phyloP scores from a whole-genome alignment of 805 yeast species.

The Monosporozyma unispora region DNA sequence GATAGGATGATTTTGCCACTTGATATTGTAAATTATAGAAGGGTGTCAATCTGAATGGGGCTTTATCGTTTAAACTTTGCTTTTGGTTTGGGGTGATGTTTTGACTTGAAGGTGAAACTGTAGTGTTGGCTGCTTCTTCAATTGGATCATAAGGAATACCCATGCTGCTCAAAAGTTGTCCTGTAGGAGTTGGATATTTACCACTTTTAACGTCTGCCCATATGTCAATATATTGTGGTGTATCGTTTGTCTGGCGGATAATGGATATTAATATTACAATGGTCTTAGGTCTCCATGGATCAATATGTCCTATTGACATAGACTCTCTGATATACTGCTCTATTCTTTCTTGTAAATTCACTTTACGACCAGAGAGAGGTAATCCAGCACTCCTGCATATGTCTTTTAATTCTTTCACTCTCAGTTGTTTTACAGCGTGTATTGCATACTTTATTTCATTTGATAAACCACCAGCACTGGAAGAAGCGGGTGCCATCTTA shows the following conservation, averaged over 20 bases:
- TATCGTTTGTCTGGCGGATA: conserved; percentile 23
- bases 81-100: background rate
- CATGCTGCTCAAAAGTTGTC: background rate
- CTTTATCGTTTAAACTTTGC: background rate
- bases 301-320: conserved; percentile 31
- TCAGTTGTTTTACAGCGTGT: conserved; percentile 30
- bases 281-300: conserved; percentile 38
- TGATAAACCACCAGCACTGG: conserved; percentile 20
- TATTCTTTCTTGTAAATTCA: conserved; percentile 49
- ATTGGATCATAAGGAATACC: no score
- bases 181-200: background rate
- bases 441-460: conserved; percentile 29
- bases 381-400: conserved; percentile 44
- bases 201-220: conserved; percentile 15
- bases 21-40: conserved; percentile 44
- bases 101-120: background rate
- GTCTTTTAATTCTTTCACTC: conserved; percentile 45
- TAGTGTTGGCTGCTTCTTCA: background rate
- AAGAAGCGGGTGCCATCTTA: background rate
- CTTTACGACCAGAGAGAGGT: conserved; percentile 49
- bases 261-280: conserved; percentile 36
- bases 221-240: conserved; percentile 34
- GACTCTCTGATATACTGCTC: conserved; percentile 38
- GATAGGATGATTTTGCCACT: conserved; percentile 39
- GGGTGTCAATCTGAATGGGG: conserved; percentile 32